Conservation (phyloP, 768 basidiomycete species). For the Termitomyces heimii region DNA sequence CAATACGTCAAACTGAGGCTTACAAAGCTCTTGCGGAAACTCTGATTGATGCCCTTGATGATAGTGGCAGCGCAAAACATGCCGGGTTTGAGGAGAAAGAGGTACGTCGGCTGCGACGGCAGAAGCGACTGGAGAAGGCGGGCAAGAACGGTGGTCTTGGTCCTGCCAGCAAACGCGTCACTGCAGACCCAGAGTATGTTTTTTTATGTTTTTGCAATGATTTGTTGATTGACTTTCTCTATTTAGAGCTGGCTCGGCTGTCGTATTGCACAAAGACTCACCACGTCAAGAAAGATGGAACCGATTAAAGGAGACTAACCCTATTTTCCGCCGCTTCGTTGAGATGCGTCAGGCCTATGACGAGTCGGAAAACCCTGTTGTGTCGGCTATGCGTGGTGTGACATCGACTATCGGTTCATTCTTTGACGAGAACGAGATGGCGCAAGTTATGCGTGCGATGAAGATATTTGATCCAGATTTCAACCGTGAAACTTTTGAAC, state of each 20-base stretch:
- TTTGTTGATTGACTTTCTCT: neutral
- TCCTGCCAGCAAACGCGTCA: constrained; percentile 39
- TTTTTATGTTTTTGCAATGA: neutral
- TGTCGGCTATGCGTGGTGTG: constrained; percentile 74
- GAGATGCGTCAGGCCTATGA: constrained; percentile 69
- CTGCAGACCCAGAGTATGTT: constrained; percentile 78
- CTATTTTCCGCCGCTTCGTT: constrained; percentile 56
- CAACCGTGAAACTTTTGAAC: constrained; percentile 79
- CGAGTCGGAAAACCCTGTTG: constrained; percentile 89
- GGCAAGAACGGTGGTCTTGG: constrained; percentile 64
- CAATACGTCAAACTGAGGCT: constrained; percentile 92
- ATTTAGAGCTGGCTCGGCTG: constrained; percentile 73
- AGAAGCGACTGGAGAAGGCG: constrained; percentile 78
- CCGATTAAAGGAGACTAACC: constrained; percentile 70
- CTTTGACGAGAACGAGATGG: constrained; percentile 98
- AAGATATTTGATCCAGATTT: constrained; percentile 85
- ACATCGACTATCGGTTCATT: constrained; percentile 82
- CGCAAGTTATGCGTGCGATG: constrained; percentile 88
- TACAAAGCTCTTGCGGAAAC: constrained; percentile 91
- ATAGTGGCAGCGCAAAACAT: constrained; percentile 88
- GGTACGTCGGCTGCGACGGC: constrained; percentile 72
- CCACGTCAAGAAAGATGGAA: constrained; percentile 80
- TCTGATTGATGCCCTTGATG: constrained; percentile 88
- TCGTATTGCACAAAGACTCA: constrained; percentile 82
- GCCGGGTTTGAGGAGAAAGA: constrained; percentile 97